phyloP scores from a whole-genome alignment of 169 alveolate genomes.

The Eimeria necatrix region DNA sequence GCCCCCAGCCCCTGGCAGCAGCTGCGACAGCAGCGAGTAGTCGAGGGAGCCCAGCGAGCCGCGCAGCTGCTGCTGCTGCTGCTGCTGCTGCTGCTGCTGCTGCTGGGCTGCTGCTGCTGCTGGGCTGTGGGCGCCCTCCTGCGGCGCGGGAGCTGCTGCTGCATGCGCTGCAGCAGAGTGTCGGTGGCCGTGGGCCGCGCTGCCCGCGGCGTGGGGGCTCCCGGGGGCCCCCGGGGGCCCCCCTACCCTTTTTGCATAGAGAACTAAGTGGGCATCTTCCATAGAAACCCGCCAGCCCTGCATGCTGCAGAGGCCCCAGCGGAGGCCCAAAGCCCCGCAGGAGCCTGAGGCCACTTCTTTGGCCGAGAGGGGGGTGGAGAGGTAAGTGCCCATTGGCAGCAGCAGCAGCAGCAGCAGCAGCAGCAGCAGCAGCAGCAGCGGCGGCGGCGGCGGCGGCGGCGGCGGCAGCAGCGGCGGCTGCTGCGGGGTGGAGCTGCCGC shows the following conservation, averaged over 20 bases:
- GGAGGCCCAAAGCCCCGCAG: constrained; percentile 65
- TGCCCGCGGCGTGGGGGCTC: background rate
- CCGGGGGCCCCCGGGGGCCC: background rate
- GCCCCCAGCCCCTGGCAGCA: constrained; percentile 35
- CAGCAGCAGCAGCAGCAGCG: background rate
- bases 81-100: constrained; percentile 61
- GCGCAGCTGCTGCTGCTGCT: background rate
- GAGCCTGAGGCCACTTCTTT: constrained; percentile 76
- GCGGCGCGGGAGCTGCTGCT: constrained; percentile 4
- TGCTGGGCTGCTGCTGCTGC: constrained; percentile 23
- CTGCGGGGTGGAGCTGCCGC: constrained; percentile 12
- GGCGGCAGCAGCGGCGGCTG: constrained; percentile 20
- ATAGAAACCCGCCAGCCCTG: constrained; percentile 97
- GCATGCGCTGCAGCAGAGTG: background rate
- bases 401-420: constrained; percentile 52
- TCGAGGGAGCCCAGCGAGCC: background rate
- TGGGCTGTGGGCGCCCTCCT: background rate
- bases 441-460: background rate
- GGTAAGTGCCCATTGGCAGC: constrained; percentile 81
- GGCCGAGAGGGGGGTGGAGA: constrained; percentile 72
- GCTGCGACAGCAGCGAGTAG: constrained; percentile 22
- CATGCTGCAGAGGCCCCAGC: constrained; percentile 87
- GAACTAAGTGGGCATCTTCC: constrained; percentile 96
- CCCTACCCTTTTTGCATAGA: constrained; percentile 62
- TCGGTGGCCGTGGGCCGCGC: too few relatives aligned